Evolutionary conservation across 805 yeast genomes (phyloP), one percentile per base, ranked within the genome.

Genomic region (Starmerella apicola): DNA sequence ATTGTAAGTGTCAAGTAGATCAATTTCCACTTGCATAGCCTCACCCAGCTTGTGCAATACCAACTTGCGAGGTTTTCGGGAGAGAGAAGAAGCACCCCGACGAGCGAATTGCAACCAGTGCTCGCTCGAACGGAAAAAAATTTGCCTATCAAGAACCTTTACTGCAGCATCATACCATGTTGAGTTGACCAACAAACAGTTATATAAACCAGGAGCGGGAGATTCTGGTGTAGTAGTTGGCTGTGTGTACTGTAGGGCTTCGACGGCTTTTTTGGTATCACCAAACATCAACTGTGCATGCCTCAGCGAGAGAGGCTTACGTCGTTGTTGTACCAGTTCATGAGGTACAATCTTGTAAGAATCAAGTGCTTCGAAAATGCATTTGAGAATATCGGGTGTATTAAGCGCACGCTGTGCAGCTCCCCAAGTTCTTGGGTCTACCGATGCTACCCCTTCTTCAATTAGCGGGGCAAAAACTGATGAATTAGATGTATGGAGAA

Each of bases 311-410:
- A 77, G 60, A 6, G 94, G 93, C 44, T 70, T 71, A 50, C 93
- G 67, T 50, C 88, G 65, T 1, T 66, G 54, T 34, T 81, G 79
- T 0, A 73, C 56, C 13, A 59, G 56, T 51, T 81, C 88, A 33
- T 65, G 70, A 2, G 88, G 88, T n/a, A 76, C 63, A 7, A 59
- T 55, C 1, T 68, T 63, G 44, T 67, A 71, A 20, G 62, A 58
- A 41, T 79, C 84, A n/a, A 79, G 78, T 53, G 65, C 73, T 20
- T 64, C 61, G 18, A 82, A 58, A 10, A 84, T 80, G 39, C 67
- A 65, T 44, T 65, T 58, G 13, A 84, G 63, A 38, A 84, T 77
- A 57, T 84, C 95, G 0, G 95, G 94, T 26, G 79, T 75, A 37
- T 67, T 64, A 52, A 84, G 79, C 7, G 84, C 78, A 13, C 59